phyloP scores from a whole-genome alignment of 106 monocot species.

The Allium sativum region DNA sequence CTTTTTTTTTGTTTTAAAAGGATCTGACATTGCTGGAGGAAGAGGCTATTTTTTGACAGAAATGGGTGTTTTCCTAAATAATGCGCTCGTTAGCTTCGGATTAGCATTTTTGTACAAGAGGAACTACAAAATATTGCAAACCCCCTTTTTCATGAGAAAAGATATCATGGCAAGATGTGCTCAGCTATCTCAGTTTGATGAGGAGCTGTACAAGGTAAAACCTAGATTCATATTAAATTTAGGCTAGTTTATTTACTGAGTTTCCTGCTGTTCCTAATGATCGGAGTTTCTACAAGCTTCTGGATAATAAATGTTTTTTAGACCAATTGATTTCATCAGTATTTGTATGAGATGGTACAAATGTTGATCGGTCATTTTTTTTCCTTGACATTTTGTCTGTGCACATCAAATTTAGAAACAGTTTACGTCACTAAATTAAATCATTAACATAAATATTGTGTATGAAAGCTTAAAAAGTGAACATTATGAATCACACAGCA shows the following conservation, averaged over 20 bases:
- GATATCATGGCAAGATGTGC: conserved; percentile 97
- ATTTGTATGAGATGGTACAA: too few relatives aligned
- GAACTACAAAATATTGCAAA: conserved; percentile 67
- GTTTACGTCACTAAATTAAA: too few relatives aligned
- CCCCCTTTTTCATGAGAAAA: conserved; percentile 99
- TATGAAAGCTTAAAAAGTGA: too few relatives aligned
- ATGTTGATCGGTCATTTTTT: too few relatives aligned
- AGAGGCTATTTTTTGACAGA: conserved; percentile 92
- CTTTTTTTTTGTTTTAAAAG: conserved; percentile 17
- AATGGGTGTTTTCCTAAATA: conserved; percentile 64
- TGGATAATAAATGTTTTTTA: neutral
- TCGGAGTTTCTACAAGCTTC: too few relatives aligned
- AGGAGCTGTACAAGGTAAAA: conserved; percentile 89
- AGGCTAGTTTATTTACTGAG: neutral
- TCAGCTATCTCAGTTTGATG: conserved; percentile 92
- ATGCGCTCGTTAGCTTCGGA: conserved; percentile 74
- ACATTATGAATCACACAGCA: too few relatives aligned
- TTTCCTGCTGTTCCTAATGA: neutral
- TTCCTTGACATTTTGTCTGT: too few relatives aligned
- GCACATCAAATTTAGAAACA: too few relatives aligned
- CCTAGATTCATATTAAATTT: neutral
- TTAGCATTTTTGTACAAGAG: conserved; percentile 59
- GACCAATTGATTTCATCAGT: neutral
- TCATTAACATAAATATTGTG: too few relatives aligned
- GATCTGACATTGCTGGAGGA: conserved; percentile 88